These are phyloP conservation scores for Fremontodendron californicum DNA, from an alignment of 345 rosid genomes.

Conservation along the genomic window DNA sequence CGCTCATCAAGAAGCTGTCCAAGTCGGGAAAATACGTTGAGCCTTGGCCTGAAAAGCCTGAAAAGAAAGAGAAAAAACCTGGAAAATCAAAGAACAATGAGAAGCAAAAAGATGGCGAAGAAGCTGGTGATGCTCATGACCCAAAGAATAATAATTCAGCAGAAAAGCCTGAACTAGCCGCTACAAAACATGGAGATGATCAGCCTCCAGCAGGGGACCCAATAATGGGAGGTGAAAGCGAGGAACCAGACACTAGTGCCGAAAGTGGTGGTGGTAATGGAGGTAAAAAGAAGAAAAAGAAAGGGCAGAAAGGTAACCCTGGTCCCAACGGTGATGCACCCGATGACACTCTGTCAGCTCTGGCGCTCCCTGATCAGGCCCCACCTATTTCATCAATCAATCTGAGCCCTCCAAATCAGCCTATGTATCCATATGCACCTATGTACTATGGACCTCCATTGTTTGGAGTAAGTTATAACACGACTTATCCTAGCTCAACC, in stretches of 20 bases:
- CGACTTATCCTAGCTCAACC: slow-evolving; percentile 27
- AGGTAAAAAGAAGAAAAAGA: slow-evolving; percentile 46
- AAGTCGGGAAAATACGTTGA: slow-evolving; percentile 61
- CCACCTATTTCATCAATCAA: slow-evolving; percentile 20
- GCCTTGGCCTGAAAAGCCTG: slow-evolving; percentile 46
- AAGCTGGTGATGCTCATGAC: slow-evolving; percentile 4
- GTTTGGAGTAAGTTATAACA: slow-evolving; percentile 39
- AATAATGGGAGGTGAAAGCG: slow-evolving; percentile 14
- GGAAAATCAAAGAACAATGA: slow-evolving; percentile 29
- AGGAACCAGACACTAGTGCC: neutral
- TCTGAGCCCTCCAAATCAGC: slow-evolving; percentile 20
- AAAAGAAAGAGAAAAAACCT: slow-evolving; percentile 28
- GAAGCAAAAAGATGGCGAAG: slow-evolving; percentile 22
- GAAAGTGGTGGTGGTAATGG: slow-evolving; percentile 13
- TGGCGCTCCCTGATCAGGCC: slow-evolving; percentile 14
- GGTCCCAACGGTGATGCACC: slow-evolving; percentile 17
- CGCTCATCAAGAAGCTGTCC: slow-evolving; percentile 50
- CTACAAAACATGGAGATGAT: neutral
- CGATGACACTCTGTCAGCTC: neutral
- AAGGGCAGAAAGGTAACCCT: slow-evolving; percentile 18
- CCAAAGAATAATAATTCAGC: slow-evolving; percentile 5
- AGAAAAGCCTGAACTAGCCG: slow-evolving; percentile 15
- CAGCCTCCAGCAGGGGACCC: slow-evolving; percentile 19
- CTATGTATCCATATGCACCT: slow-evolving; percentile 18
- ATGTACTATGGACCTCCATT: slow-evolving; percentile 31